These are phyloP conservation scores for Camellia japonica DNA, from an alignment of 148 eudicot species.

Conservation along the genomic window DNA sequence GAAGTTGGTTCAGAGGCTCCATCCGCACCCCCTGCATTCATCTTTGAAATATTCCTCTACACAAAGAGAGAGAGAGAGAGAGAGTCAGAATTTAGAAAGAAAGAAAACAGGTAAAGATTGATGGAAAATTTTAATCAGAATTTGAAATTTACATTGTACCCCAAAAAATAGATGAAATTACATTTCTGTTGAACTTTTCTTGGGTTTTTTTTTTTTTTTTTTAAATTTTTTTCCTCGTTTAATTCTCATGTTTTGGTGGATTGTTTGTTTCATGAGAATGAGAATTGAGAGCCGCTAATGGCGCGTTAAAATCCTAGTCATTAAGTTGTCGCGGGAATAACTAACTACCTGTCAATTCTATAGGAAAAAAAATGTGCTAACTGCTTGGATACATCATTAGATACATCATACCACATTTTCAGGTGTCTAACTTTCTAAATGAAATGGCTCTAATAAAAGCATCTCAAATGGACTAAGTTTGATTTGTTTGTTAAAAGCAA, in stretches of 20 bases:
- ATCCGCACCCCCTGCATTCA: conserved; percentile 7
- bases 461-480: too few relatives aligned
- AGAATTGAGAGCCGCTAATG: not conserved
- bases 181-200: not conserved
- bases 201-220: not conserved
- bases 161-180: too few relatives aligned
- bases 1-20: conserved; percentile 14
- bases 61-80: not conserved
- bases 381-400: too few relatives aligned
- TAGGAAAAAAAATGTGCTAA: too few relatives aligned
- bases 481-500: too few relatives aligned
- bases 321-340: too few relatives aligned
- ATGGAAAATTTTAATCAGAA: not conserved
- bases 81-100: not conserved
- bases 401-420: too few relatives aligned
- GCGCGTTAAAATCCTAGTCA: not conserved
- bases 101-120: not conserved
- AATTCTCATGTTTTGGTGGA: not conserved
- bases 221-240: not conserved
- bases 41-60: not conserved
- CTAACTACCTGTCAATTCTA: too few relatives aligned
- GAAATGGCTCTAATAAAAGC: too few relatives aligned
- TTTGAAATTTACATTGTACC: not conserved
- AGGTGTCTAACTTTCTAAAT: too few relatives aligned
- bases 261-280: not conserved